phyloP scores from a whole-genome alignment of 495 filamentous ascomycete genomes.

The Margaritispora aquatica region DNA sequence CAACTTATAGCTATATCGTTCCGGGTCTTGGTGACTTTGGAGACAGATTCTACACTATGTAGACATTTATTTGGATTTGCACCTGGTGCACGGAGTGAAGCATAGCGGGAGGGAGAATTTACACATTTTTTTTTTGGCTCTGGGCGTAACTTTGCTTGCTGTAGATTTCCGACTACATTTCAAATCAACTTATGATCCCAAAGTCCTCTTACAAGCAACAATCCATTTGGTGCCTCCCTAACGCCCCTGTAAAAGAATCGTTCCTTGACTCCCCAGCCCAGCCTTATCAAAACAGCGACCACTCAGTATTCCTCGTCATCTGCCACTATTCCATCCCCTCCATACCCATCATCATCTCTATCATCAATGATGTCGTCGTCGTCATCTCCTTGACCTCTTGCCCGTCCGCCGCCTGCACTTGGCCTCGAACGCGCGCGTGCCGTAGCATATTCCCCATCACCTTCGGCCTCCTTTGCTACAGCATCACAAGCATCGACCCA shows the following conservation, averaged over 20 bases:
- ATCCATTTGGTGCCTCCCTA: constrained; percentile 1
- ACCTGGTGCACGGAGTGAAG: neutral
- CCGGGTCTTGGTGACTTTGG: constrained; percentile 96
- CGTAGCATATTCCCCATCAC: constrained; percentile 12
- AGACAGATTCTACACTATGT: constrained; percentile 94
- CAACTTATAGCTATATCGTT: constrained; percentile 73
- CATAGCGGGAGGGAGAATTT: neutral
- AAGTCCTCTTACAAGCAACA: neutral
- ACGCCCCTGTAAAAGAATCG: constrained; percentile 6
- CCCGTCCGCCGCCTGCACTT: constrained; percentile 32
- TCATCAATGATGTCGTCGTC: constrained; percentile 27
- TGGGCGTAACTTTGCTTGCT: neutral
- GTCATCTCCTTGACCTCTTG: constrained; percentile 26
- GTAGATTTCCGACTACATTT: neutral
- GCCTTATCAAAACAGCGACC: neutral
- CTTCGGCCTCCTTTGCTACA: constrained; percentile 50
- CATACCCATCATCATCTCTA: constrained; percentile 24
- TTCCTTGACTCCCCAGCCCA: constrained; percentile 6
- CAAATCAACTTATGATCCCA: neutral
- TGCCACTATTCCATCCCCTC: constrained; percentile 27
- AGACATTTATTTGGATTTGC: neutral
- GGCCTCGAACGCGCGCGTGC: constrained; percentile 7
- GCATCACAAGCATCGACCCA: constrained; percentile 97
- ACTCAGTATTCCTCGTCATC: constrained; percentile 25
- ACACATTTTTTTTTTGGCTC: neutral